A percentile compares a stretch with the other conserved stretches of the same genome.
Evolutionary conservation across 306 rosid genomes (phyloP).

Genomic region (Astragalus membranaceus): DNA sequence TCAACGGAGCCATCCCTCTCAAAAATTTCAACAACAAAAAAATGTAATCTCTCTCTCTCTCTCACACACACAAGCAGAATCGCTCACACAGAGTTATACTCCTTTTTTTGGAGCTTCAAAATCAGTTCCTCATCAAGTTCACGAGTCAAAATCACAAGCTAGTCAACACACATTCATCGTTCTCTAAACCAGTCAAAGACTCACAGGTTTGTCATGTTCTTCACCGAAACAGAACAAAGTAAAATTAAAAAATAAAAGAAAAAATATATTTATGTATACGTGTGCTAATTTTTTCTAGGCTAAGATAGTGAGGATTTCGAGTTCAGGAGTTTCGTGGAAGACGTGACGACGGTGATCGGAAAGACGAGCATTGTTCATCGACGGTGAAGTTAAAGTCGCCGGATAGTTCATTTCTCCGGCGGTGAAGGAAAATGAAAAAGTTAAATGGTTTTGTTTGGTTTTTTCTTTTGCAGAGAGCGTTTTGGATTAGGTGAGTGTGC

Average conservation of each 20-base stretch:
- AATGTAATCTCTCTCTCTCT: background rate
- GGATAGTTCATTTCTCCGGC: slow-evolving; percentile 73
- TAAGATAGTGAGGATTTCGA: slow-evolving; percentile 18
- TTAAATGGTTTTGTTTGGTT: background rate
- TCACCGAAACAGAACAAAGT: background rate
- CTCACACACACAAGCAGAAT: background rate
- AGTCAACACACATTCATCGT: slow-evolving; percentile 18
- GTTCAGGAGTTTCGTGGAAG: slow-evolving; percentile 55
- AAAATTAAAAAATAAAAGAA: background rate
- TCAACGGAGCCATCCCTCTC: slow-evolving; percentile 66
- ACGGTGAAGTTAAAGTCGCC: slow-evolving; percentile 20
- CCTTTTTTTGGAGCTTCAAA: slow-evolving; percentile 14
- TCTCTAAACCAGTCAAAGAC: slow-evolving; percentile 15
- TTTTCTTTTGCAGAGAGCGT: background rate
- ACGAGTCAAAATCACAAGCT: background rate
- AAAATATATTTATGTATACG: background rate
- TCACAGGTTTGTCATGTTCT: slow-evolving; percentile 16
- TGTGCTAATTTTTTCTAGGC: slow-evolving; percentile 15
- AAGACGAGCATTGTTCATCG: slow-evolving; percentile 41
- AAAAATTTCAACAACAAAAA: background rate
- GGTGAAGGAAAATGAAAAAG: background rate
- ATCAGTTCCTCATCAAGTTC: background rate
- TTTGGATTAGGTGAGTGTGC: slow-evolving; percentile 22
- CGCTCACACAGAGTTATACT: background rate
- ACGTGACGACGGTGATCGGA: slow-evolving; percentile 76